A percentile compares a stretch with the other conserved stretches of the same genome.
These are phyloP conservation scores for Oryza nivara DNA, from an alignment of 176 grass and related monocot species.

Conservation along the genomic window DNA sequence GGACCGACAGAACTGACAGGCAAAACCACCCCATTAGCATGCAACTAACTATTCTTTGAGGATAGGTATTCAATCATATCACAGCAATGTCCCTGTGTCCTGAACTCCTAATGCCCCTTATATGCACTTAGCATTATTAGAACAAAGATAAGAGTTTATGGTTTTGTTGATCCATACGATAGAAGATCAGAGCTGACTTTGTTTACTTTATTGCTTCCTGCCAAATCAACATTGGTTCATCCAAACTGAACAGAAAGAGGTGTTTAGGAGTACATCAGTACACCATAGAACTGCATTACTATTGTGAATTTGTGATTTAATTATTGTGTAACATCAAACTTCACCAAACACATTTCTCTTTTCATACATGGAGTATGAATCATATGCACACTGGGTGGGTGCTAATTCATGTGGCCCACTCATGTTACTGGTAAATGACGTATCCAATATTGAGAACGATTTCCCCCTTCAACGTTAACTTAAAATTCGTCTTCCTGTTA, in stretches of 20 bases:
- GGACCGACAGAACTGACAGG: background rate
- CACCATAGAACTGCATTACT: background rate
- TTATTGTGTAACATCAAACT: background rate
- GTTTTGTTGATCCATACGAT: background rate
- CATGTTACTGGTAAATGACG: background rate
- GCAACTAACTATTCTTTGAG: constrained; percentile 29
- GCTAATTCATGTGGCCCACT: background rate
- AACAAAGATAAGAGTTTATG: background rate
- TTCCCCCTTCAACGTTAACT: background rate
- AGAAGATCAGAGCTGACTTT: background rate
- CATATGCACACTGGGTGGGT: background rate
- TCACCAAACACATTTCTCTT: background rate
- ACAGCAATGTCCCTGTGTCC: background rate
- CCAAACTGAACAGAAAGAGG: background rate
- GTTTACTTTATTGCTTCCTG: background rate
- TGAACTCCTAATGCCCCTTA: background rate
- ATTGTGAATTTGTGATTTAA: background rate
- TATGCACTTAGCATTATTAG: background rate
- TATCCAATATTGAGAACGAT: background rate
- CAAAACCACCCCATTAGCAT: constrained; percentile 20
- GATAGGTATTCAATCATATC: constrained; percentile 11
- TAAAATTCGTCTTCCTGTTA: background rate
- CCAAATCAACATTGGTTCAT: background rate
- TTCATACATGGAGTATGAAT: background rate
- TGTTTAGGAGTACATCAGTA: background rate